Base-by-base conservation (phyloP, 2,329 filamentous ascomycete genomes). In the Thielaviopsis musarum region DNA sequence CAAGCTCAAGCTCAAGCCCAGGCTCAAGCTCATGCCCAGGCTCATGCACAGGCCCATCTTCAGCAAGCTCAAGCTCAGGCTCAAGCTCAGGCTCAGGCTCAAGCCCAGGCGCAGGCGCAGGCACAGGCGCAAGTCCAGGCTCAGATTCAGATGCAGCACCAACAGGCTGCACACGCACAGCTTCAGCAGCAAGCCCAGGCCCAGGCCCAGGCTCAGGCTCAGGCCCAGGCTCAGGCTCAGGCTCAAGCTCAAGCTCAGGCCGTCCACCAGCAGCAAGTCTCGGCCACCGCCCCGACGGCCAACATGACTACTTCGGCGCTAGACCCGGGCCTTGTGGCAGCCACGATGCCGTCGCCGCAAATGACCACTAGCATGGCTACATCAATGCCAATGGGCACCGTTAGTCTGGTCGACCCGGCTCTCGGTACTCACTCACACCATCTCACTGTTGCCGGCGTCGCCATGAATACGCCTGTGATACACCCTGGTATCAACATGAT, bases 291-390 rank as follows among this genome's bases (percentile, higher is more conserved):
- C 9, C 60, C 60, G 3, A 61, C 60, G 34, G 60, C 60, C 17
- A 59, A 59, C 19, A 61, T 61, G 60, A 52, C 60, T 9, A 59
- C 56, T 9, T 52, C 60, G 9, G 48, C 60, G 15, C 57, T 61
- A 5, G 60, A 61, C 26, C 56, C 60, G 21, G 54, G 53, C n/a
- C 52, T 61, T 34, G 60, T 61, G n/a, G 56, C 56, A 1, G 60
- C 48, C 26, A 56, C 60, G 5, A 59, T 61, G 60, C 60, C 60
- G 5, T 59, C 60, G 13, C 56, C 60, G 10, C 56, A 53, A 22
- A 59, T 61, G 52, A 38, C 56, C 13, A 56, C 59, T 57, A 61
- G 57, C 19, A 53, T 61, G 52, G 57, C 56, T 21, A 61, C 60
- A 12, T 54, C 54, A 3, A 61, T 61, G 57, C 52, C 56, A 6